Percentiles rank a stretch among this genome's conserved stretches.
These are phyloP conservation scores for Pichia heedii DNA, from an alignment of 805 yeast species.

Conservation along the genomic window DNA sequence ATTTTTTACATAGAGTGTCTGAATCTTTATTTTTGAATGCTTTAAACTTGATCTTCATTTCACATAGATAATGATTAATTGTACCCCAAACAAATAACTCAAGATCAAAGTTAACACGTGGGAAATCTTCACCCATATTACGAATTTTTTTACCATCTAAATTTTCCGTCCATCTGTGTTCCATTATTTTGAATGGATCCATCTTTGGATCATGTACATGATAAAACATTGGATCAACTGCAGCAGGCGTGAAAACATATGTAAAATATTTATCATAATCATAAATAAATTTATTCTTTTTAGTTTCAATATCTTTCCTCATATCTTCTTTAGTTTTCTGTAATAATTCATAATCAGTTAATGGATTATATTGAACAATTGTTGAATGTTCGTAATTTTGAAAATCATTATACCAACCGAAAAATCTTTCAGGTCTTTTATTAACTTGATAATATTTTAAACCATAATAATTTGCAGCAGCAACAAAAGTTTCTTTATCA, in stretches of 20 bases:
- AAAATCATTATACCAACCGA: conserved; percentile 25
- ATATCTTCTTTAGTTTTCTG: conserved; percentile 17
- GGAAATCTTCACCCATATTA: conserved; percentile 29
- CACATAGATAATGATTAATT: conserved; percentile 27
- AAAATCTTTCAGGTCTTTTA: conserved; percentile 28
- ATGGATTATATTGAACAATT: conserved; percentile 29
- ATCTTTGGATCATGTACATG: conserved; percentile 50
- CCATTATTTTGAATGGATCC: conserved; percentile 37
- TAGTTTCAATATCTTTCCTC: conserved; percentile 16
- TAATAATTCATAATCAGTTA: conserved; percentile 22
- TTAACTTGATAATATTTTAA: conserved; percentile 47
- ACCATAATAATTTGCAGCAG: conserved; percentile 50
- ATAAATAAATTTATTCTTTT: conserved; percentile 21
- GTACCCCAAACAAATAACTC: conserved; percentile 27
- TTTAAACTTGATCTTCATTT: conserved; percentile 17
- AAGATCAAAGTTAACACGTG: conserved; percentile 24
- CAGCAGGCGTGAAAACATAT: conserved; percentile 20
- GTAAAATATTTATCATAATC: conserved; percentile 22
- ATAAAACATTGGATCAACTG: conserved; percentile 26
- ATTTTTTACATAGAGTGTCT: conserved; percentile 19
- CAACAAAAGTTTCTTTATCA: conserved; percentile 70
- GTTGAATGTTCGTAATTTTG: conserved; percentile 28
- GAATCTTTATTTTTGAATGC: conserved; percentile 17
- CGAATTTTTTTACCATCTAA: conserved; percentile 24
- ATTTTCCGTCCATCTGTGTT: conserved; percentile 22